These are phyloP conservation scores for Pseudopediastrum boryanum DNA, from an alignment of 139 green algal genomes.

Conservation along the genomic window DNA sequence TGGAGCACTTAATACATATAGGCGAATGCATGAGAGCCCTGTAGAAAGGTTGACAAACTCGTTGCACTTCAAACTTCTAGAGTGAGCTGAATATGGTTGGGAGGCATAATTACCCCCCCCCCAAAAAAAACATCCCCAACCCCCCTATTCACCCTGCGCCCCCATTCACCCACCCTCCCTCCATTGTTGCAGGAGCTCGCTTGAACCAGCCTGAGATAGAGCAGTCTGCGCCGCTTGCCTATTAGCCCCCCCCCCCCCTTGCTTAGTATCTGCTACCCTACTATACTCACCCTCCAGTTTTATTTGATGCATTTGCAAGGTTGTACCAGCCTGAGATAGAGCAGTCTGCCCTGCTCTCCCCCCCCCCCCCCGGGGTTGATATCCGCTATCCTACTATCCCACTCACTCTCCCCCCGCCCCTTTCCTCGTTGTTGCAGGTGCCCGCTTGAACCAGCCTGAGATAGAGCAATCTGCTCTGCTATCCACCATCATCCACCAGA, in stretches of 20 bases:
- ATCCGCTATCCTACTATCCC: not conserved
- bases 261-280: not conserved
- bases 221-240: constrained; percentile 18
- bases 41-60: not conserved
- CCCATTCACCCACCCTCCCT: not conserved
- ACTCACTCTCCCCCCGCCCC: not conserved
- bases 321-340: constrained; percentile 17
- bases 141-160: not conserved
- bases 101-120: not conserved
- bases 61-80: not conserved
- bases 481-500: constrained; percentile 17
- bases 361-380: not conserved
- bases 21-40: not conserved
- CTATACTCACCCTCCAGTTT: no score
- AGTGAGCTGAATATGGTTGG: no score
- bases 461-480: constrained; percentile 32
- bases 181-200: constrained; percentile 8
- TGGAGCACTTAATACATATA: not conserved
- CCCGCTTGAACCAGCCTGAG: constrained; percentile 2
- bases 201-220: constrained; percentile 18
- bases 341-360: constrained; percentile 22
- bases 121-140: not conserved
- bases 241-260: not conserved
- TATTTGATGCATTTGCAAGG: not conserved
- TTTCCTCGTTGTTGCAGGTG: constrained; percentile 13